Percentiles rank a stretch among this genome's conserved stretches.
These are phyloP conservation scores for Botrytis medusae DNA, from an alignment of 2,329 filamentous ascomycete species.

Conservation along the genomic window DNA sequence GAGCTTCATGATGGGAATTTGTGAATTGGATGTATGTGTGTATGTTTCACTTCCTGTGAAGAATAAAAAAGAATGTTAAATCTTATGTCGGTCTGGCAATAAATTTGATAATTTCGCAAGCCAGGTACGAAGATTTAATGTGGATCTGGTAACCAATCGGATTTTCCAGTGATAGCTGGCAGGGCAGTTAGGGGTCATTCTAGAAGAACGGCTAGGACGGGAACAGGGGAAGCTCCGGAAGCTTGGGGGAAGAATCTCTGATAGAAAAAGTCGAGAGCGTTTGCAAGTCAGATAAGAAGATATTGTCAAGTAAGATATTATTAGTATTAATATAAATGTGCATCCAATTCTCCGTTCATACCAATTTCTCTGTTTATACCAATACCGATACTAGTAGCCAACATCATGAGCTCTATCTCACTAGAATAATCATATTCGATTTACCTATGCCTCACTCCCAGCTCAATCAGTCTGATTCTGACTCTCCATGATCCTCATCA, in stretches of 20 bases:
- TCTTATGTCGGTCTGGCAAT: conserved; percentile 8
- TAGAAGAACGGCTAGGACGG: background rate
- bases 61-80: background rate
- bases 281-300: background rate
- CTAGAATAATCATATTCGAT: background rate
- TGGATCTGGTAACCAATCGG: conserved; percentile 14
- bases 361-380: background rate
- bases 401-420: background rate
- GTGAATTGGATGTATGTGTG: background rate
- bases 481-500: conserved; percentile 26
- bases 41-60: conserved; percentile 5
- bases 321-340: background rate
- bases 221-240: conserved; percentile 10
- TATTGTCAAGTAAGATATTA: background rate
- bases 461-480: conserved; percentile 7
- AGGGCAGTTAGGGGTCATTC: background rate
- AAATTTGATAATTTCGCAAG: conserved; percentile 9
- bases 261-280: background rate
- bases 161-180: background rate
- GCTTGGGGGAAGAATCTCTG: conserved; percentile 6
- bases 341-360: background rate
- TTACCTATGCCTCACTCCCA: background rate
- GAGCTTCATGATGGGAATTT: conserved; percentile 18
- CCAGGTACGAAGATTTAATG: conserved; percentile 2
- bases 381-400: background rate